A percentile compares a stretch with the other conserved stretches of the same genome.
Evolutionary conservation across 768 basidiomycete genomes (phyloP).

Genomic region (Macrolepiota dolichaula): DNA sequence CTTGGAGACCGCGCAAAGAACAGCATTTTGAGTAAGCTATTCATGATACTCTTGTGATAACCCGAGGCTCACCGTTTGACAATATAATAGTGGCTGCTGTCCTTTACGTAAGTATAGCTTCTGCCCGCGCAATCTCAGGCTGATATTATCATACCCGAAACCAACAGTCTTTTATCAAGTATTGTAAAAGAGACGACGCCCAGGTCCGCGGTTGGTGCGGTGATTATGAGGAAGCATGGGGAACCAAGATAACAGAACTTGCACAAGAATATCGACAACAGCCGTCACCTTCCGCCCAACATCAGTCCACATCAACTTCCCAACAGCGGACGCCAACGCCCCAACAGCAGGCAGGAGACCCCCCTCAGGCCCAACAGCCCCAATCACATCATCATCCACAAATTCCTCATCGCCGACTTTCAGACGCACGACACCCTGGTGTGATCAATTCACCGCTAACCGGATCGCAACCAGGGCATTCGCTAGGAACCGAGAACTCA

Average conservation of each 20-base stretch:
- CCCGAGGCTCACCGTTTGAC: constrained; percentile 11
- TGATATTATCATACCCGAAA: constrained; percentile 10
- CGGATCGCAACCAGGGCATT: constrained; percentile 25
- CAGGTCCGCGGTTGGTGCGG: constrained; percentile 55
- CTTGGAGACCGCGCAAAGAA: constrained; percentile 49
- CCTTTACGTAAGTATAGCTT: constrained; percentile 52
- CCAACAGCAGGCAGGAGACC: constrained; percentile 18
- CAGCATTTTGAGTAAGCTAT: constrained; percentile 38
- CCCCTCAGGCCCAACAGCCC: constrained; percentile 16
- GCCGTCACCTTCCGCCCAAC: constrained; percentile 33
- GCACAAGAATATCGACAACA: constrained; percentile 36
- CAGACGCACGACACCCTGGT: constrained; percentile 27
- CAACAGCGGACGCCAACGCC: constrained; percentile 18
- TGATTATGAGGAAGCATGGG: constrained; percentile 67
- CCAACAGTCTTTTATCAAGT: constrained; percentile 60
- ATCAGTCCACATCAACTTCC: constrained; percentile 22
- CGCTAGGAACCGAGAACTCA: constrained; percentile 23
- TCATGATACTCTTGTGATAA: constrained; percentile 1
- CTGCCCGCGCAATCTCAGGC: constrained; percentile 5
- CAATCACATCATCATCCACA: constrained; percentile 21
- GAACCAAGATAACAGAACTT: constrained; percentile 52
- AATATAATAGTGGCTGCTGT: constrained; percentile 50
- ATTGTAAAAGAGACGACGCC: constrained; percentile 53
- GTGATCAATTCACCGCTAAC: constrained; percentile 19
- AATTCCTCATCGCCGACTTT: constrained; percentile 25